A percentile compares a stretch with the other conserved stretches of the same genome.
These are phyloP conservation scores for Suhomyces choctaworum DNA, from an alignment of 1,139 yeast species.

Conservation along the genomic window DNA sequence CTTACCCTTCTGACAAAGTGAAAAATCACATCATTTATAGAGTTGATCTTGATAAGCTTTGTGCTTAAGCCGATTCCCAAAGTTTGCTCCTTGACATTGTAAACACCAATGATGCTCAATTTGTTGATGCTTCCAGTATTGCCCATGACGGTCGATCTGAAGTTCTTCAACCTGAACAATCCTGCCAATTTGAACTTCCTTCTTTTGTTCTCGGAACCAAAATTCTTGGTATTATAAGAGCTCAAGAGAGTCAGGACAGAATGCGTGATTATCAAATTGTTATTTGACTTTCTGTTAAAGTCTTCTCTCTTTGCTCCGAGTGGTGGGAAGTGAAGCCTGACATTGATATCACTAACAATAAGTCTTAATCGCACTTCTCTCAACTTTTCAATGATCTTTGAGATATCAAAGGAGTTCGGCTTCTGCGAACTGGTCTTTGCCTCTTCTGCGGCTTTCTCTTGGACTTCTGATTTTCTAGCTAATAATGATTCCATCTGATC, in stretches of 20 bases:
- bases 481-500: conserved; percentile 33
- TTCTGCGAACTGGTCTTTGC: conserved; percentile 4
- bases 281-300: conserved; percentile 32
- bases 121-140: conserved; percentile 34
- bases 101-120: conserved; percentile 29
- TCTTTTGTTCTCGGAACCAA: conserved; percentile 15
- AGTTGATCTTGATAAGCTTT: conserved; percentile 32
- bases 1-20: conserved; percentile 37
- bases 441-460: not conserved
- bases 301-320: conserved; percentile 19
- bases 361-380: conserved; percentile 28
- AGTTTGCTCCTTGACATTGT: conserved; percentile 24
- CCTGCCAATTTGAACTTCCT: conserved; percentile 16
- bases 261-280: conserved; percentile 29
- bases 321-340: conserved; percentile 35
- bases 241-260: conserved; percentile 29
- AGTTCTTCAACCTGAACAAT: conserved; percentile 33
- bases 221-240: conserved; percentile 31
- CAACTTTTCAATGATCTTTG: conserved; percentile 12
- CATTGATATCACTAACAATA: conserved; percentile 33
- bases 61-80: conserved; percentile 28
- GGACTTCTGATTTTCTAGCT: not conserved
- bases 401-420: not conserved
- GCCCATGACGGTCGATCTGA: conserved; percentile 33
- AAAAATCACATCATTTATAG: conserved; percentile 43